These are phyloP conservation scores for Theobroma cacao DNA, from an alignment of 345 rosid species.

Conservation along the genomic window DNA sequence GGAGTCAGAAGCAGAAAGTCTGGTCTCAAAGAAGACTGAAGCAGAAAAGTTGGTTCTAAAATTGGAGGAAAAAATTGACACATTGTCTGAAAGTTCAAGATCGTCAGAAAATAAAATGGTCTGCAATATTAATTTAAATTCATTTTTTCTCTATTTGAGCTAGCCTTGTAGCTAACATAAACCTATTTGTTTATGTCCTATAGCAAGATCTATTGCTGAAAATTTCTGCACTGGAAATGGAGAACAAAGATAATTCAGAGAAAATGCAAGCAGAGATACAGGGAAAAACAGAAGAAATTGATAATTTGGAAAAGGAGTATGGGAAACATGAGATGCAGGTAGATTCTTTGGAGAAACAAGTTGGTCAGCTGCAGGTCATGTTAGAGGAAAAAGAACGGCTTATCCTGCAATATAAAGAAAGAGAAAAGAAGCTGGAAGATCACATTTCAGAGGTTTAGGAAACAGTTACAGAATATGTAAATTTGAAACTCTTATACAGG, in stretches of 20 bases:
- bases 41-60: conserved; percentile 47
- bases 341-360: conserved; percentile 54
- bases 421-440: conserved; percentile 57
- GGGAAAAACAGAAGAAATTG: conserved; percentile 47
- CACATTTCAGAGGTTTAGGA: conserved; percentile 57
- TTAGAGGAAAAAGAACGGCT: conserved; percentile 69
- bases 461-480: conserved; percentile 1
- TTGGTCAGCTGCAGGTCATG: conserved; percentile 45
- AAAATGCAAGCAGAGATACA: conserved; percentile 51
- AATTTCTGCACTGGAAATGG: conserved; percentile 55
- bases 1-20: conserved; percentile 63
- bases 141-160: conserved; percentile 11
- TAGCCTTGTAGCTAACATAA: conserved; percentile 24
- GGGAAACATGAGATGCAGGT: conserved; percentile 43
- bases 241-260: conserved; percentile 53
- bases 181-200: conserved; percentile 21
- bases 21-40: conserved; percentile 56
- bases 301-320: conserved; percentile 43
- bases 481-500: conserved; percentile 7
- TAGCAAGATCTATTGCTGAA: conserved; percentile 66
- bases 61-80: conserved; percentile 49
- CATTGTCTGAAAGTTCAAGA: conserved; percentile 48
- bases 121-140: neutral
- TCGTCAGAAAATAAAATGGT: conserved; percentile 69
- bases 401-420: conserved; percentile 50